Conservation (phyloP, 164 flowering plant genomes). For the Platanus orientalis region DNA sequence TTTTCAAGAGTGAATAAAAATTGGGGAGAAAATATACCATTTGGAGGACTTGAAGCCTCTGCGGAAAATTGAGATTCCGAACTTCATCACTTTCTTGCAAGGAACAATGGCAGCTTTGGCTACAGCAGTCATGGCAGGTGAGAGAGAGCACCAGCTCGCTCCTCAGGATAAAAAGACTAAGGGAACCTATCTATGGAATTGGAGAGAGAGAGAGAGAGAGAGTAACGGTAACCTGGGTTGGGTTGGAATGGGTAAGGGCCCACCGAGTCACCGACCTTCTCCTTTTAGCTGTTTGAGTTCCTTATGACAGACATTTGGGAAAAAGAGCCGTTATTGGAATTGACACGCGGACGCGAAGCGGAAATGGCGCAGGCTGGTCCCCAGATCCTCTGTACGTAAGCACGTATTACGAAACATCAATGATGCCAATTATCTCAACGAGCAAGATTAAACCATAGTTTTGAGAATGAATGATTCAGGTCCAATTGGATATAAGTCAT, state of each 20-base stretch:
- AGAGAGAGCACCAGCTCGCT: not conserved
- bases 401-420: no score
- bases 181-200: no score
- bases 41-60: slow-evolving; percentile 73
- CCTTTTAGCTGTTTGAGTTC: not conserved
- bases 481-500: no score
- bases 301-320: no score
- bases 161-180: no score
- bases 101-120: slow-evolving; percentile 18
- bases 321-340: slow-evolving; percentile 13
- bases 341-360: slow-evolving; percentile 11
- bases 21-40: slow-evolving; percentile 41
- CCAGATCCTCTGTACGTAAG: no score
- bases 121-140: slow-evolving; percentile 23
- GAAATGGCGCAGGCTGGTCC: no score
- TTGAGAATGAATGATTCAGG: no score
- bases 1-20: not conserved
- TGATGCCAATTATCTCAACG: no score
- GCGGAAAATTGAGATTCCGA: slow-evolving; percentile 44
- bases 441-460: no score
- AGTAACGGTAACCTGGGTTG: slow-evolving; percentile 27
- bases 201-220: not conserved
- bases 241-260: not conserved
- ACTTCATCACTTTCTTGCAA: slow-evolving; percentile 41
- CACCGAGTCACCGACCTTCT: not conserved